Evolutionary conservation across 2,329 filamentous ascomycete genomes (phyloP).

Genomic region (Cercospora canescens): DNA sequence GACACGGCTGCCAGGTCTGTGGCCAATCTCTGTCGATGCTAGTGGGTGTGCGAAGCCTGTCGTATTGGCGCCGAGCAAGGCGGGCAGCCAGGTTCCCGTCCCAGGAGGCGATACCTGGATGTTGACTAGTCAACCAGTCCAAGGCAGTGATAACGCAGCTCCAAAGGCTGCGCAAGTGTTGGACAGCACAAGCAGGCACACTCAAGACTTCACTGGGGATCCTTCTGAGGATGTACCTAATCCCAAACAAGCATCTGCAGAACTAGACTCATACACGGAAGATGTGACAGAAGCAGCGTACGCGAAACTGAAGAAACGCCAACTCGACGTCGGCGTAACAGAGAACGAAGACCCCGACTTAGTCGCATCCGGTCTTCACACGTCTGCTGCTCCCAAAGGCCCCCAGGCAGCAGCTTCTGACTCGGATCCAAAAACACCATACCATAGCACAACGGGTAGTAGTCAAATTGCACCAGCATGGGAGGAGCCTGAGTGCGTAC

Average conservation of each 20-base stretch:
- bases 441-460: neutral
- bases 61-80: constrained; percentile 15
- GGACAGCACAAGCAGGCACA: constrained; percentile 5
- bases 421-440: neutral
- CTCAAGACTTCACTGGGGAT: neutral
- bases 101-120: constrained; percentile 27
- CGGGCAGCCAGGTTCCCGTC: constrained; percentile 21
- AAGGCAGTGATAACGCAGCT: constrained; percentile 11
- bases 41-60: constrained; percentile 68
- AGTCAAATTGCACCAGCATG: neutral
- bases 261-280: neutral
- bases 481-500: constrained; percentile 22
- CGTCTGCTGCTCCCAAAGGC: neutral
- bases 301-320: neutral
- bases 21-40: constrained; percentile 75
- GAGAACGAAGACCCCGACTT: neutral
- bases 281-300: neutral
- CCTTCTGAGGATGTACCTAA: constrained; percentile 6
- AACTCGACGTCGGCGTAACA: neutral
- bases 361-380: neutral
- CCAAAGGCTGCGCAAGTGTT: constrained; percentile 13
- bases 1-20: constrained; percentile 74
- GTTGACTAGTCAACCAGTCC: constrained; percentile 21
- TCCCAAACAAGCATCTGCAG: constrained; percentile 7
- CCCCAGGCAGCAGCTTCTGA: neutral